phyloP scores from a whole-genome alignment of 257 asterid genomes.

The Leptodermis oblonga region DNA sequence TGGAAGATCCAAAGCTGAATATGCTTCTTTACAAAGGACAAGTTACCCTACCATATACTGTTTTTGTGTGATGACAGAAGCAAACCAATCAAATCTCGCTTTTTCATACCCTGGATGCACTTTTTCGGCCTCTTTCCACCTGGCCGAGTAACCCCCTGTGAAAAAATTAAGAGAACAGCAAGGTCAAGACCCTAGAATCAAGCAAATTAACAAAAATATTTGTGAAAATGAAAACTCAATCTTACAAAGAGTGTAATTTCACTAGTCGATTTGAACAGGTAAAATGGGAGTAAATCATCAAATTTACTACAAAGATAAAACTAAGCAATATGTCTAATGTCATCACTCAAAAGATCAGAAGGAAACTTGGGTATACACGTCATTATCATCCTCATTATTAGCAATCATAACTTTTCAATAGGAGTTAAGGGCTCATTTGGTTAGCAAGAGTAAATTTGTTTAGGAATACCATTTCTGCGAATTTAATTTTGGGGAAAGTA shows the following conservation, averaged over 20 bases:
- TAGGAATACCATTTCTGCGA: too few species aligned
- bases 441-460: too few species aligned
- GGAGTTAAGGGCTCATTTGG: too few species aligned
- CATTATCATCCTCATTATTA: too few species aligned
- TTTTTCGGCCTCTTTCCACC: conserved; percentile 13
- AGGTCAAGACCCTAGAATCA: neutral
- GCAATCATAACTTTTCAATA: neutral
- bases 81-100: conserved; percentile 56
- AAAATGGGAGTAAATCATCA: neutral
- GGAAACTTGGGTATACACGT: neutral
- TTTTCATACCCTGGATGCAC: conserved; percentile 44
- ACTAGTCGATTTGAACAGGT: neutral
- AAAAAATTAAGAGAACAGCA: conserved; percentile 19
- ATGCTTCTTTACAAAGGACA: neutral
- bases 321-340: neutral
- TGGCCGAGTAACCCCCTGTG: conserved; percentile 47
- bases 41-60: conserved; percentile 51
- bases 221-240: conserved; percentile 1
- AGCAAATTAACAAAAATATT: neutral
- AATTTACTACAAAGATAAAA: neutral
- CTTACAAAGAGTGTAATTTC: neutral
- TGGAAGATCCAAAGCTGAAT: conserved; percentile 4
- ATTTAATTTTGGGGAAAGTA: too few species aligned
- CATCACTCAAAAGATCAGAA: neutral
- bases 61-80: conserved; percentile 50